Conservation (phyloP, 768 basidiomycete genomes). For the Panellus pusillus region DNA sequence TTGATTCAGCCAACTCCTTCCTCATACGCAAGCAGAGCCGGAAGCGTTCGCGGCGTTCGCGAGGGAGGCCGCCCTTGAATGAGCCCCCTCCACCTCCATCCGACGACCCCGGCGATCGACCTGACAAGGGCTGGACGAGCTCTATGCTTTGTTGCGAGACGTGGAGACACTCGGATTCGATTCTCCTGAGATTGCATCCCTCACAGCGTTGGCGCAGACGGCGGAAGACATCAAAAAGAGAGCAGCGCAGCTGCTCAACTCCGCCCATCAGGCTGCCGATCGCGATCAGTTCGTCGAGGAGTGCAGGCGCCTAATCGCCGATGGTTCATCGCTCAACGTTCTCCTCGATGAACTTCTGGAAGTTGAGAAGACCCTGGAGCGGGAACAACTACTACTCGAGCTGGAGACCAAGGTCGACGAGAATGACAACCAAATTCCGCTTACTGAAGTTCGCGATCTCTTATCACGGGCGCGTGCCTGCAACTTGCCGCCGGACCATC, state of each 20-base stretch:
- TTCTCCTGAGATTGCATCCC: slow-evolving; percentile 64
- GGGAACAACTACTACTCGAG: slow-evolving; percentile 75
- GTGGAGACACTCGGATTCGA: slow-evolving; percentile 85
- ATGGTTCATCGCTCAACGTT: slow-evolving; percentile 80
- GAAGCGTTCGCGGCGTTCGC: slow-evolving; percentile 69
- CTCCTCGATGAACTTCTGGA: slow-evolving; percentile 75
- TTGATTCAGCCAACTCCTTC: slow-evolving; percentile 80
- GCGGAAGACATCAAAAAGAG: slow-evolving; percentile 65
- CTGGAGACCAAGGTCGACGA: slow-evolving; percentile 76
- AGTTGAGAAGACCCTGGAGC: slow-evolving; percentile 78
- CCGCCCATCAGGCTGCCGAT: slow-evolving; percentile 41
- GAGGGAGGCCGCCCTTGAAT: slow-evolving; percentile 49
- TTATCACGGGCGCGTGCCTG: slow-evolving; percentile 70
- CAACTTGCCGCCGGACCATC: slow-evolving; percentile 64
- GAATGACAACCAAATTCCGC: slow-evolving; percentile 49
- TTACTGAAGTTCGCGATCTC: slow-evolving; percentile 76
- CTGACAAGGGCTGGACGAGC: slow-evolving; percentile 70
- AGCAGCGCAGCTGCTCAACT: slow-evolving; percentile 52
- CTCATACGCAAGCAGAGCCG: slow-evolving; percentile 77
- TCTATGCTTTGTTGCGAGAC: slow-evolving; percentile 67
- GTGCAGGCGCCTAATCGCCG: slow-evolving; percentile 68
- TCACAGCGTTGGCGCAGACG: slow-evolving; percentile 55
- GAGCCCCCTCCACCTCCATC: slow-evolving; percentile 32
- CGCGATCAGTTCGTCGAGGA: slow-evolving; percentile 61
- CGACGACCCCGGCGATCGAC: slow-evolving; percentile 64